Evolutionary conservation across 2,329 filamentous ascomycete genomes (phyloP), one percentile per base, ranked within the genome.

Genomic region (Exutisphaerella laricina): DNA sequence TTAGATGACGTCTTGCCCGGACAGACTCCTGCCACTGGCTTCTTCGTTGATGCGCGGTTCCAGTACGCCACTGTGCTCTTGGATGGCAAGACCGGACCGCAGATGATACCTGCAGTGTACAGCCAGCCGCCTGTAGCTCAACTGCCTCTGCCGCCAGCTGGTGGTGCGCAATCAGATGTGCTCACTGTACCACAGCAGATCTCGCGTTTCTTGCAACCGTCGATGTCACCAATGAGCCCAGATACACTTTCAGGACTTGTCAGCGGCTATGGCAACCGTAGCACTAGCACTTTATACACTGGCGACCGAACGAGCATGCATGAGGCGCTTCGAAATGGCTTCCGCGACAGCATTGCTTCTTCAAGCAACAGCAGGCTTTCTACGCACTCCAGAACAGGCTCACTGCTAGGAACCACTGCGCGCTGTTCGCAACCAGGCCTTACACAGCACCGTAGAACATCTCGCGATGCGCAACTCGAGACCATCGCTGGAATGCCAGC

Each of bases 1-100:
- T 77, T 96, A 41, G 85, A 85, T 39, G 82, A 86, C 44, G 74
- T 80, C 8, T 74, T 78, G 37, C 75, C 73, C 4, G 67, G 71
- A 5, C 65, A 70, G 49, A 66, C 66, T 1, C 39, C 39, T 4
- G 43, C 39, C 12, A 38, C 51, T 5, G 74, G 72, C 1, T 79
- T 77, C 1, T 80, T 79, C 1, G 69, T 71, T 18, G 75, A 75
- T 0, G 52, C 55, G 25, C 60, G 61, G 60, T 71, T 42, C 72
- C 79, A 16, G 77, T 81, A 57, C 69, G 26, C 75, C 74, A 10
- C 76, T 78, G 53, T 71, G 77, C 49, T 70, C 78, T 44, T 55
- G 5, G 48, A 57, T 14, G 45, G 47, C 25, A 44, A 40, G n/a
- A 41, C 32, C 13, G 20, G 32, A 25, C 41, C 48, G 8, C 37